phyloP scores from a whole-genome alignment of 768 basidiomycete species.

The Hortiboletus campestris region DNA sequence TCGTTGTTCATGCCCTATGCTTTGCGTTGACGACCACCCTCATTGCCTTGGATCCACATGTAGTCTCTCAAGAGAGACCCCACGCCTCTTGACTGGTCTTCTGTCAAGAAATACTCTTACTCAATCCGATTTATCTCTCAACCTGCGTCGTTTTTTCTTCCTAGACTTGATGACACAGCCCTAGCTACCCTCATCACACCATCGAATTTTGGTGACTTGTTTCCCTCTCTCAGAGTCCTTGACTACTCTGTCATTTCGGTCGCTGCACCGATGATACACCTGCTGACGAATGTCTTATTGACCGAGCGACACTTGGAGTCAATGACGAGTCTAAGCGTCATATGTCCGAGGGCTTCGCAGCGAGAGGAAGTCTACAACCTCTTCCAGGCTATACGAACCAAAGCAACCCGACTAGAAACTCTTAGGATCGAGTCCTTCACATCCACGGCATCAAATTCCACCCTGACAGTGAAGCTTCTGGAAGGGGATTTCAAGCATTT shows the following conservation, averaged over 20 bases:
- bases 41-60: background rate
- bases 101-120: slow-evolving; percentile 23
- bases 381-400: slow-evolving; percentile 23
- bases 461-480: slow-evolving; percentile 16
- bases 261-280: slow-evolving; percentile 14
- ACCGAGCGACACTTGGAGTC: slow-evolving; percentile 14
- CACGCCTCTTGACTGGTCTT: slow-evolving; percentile 21
- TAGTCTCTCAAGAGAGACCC: slow-evolving; percentile 24
- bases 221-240: slow-evolving; percentile 25
- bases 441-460: slow-evolving; percentile 5
- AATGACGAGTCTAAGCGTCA: slow-evolving; percentile 23
- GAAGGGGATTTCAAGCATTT: slow-evolving; percentile 19
- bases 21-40: background rate
- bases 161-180: slow-evolving; percentile 25
- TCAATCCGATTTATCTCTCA: slow-evolving; percentile 25
- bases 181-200: slow-evolving; percentile 21
- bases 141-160: slow-evolving; percentile 20
- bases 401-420: slow-evolving; percentile 17
- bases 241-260: slow-evolving; percentile 30
- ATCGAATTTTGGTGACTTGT: slow-evolving; percentile 19
- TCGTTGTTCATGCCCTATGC: background rate
- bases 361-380: slow-evolving; percentile 19
- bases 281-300: slow-evolving; percentile 21
- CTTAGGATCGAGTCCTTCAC: slow-evolving; percentile 25
- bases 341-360: slow-evolving; percentile 22